Evolutionary conservation across 257 asterid species (phyloP).

Genomic region (Fraxinus anomala): DNA sequence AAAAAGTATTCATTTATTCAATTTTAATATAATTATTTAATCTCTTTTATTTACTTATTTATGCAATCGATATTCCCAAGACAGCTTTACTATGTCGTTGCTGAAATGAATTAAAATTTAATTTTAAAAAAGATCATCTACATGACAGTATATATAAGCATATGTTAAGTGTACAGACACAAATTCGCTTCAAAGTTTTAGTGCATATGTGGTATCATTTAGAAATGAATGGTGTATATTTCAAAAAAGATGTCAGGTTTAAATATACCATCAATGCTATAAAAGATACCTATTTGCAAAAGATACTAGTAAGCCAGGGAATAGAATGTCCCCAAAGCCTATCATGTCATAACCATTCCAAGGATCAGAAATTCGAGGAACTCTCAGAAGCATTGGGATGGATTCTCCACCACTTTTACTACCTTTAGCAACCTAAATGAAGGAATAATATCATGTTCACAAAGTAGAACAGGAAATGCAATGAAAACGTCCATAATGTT

Average conservation of each 20-base stretch:
- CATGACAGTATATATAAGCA: not conserved
- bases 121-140: not conserved
- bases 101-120: not conserved
- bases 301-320: conserved; percentile 90
- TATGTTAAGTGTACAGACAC: not conserved
- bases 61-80: not conserved
- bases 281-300: conserved; percentile 68
- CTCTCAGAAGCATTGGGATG: conserved; percentile 94
- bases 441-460: conserved; percentile 6
- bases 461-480: conserved; percentile 18
- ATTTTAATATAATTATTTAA: not conserved
- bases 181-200: not conserved
- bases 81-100: not conserved
- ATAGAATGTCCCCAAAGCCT: conserved; percentile 96
- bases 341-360: conserved; percentile 93
- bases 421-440: conserved; percentile 86
- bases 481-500: conserved; percentile 2
- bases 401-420: conserved; percentile 93
- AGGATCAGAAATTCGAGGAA: conserved; percentile 89
- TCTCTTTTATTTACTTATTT: not conserved
- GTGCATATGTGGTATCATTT: not conserved
- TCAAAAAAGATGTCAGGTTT: conserved; percentile 9
- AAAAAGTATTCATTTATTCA: not conserved
- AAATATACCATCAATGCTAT: conserved; percentile 4
- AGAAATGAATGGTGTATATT: conserved; percentile 6